Evolutionary conservation across 345 rosid genomes (phyloP).

Genomic region (Eucalyptus erythrocorys): DNA sequence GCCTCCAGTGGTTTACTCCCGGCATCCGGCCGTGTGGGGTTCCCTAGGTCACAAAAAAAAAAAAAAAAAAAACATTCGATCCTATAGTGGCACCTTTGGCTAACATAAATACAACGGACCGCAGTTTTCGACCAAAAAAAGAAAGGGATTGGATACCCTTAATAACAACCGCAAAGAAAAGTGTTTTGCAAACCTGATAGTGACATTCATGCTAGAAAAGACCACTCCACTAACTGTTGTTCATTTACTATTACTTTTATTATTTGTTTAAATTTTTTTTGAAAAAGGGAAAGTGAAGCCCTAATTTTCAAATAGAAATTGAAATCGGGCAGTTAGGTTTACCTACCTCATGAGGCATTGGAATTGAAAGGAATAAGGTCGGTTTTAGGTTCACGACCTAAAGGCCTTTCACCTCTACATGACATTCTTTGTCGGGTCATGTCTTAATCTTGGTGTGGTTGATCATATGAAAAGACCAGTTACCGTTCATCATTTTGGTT

Average conservation of each 20-base stretch:
- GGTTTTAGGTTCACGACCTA: neutral
- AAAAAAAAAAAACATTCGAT: no score
- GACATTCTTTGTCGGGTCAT: neutral
- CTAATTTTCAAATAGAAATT: neutral
- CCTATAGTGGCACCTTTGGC: no score
- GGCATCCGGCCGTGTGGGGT: no score
- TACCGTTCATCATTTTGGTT: neutral
- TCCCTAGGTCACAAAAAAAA: no score
- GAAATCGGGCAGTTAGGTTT: rapidly evolving
- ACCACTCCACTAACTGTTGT: neutral
- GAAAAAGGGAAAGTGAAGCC: neutral
- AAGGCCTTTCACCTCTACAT: rapidly evolving
- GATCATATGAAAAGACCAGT: rapidly evolving
- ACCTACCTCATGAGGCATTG: neutral
- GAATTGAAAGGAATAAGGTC: neutral
- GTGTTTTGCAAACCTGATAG: neutral
- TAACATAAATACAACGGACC: no score
- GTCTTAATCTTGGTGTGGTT: rapidly evolving
- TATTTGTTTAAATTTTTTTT: neutral
- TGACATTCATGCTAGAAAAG: neutral
- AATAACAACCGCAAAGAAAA: neutral
- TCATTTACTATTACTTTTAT: neutral
- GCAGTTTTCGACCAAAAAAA: no score
- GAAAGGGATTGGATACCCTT: neutral
- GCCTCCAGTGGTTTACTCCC: no score